Conservation (phyloP, 371 early-diverging fungal species). For the Mortierella sp. region DNA sequence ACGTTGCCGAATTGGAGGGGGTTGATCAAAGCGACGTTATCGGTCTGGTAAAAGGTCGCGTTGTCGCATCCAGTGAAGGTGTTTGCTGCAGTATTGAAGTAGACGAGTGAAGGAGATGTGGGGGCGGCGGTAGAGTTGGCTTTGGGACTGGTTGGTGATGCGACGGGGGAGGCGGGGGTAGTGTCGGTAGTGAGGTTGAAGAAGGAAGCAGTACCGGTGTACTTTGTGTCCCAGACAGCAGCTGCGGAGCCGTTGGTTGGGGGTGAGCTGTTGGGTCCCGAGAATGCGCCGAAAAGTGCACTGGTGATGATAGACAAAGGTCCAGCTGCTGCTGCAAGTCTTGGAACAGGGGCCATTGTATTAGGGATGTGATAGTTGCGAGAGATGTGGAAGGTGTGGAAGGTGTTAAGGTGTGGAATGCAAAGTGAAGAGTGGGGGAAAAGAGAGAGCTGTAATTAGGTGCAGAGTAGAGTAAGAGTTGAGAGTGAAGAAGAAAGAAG, state of each 20-base stretch:
- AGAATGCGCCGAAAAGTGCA: slow-evolving; percentile 38
- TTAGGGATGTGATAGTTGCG: background rate
- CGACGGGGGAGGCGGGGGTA: background rate
- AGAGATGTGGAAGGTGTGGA: background rate
- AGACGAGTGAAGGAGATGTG: slow-evolving; percentile 26
- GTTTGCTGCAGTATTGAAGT: slow-evolving; percentile 18
- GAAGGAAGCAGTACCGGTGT: slow-evolving; percentile 42
- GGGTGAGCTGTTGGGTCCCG: slow-evolving; percentile 39
- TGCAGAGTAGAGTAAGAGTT: background rate
- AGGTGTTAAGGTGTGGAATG: background rate
- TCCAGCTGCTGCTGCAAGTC: slow-evolving; percentile 26
- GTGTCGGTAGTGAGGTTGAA: slow-evolving; percentile 25
- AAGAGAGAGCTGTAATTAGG: background rate
- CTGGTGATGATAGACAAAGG: slow-evolving; percentile 51
- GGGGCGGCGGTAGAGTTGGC: slow-evolving; percentile 8
- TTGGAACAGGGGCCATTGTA: slow-evolving; percentile 52
- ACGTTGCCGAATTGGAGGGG: slow-evolving; percentile 46
- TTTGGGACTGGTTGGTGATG: background rate
- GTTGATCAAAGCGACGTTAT: slow-evolving; percentile 48
- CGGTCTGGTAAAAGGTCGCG: slow-evolving; percentile 23
- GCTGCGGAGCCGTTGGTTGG: slow-evolving; percentile 38
- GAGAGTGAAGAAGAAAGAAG: background rate
- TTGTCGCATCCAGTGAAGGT: slow-evolving; percentile 41
- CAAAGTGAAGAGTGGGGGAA: background rate
- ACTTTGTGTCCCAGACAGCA: slow-evolving; percentile 37